Evolutionary conservation across 2,329 filamentous ascomycete species (phyloP).

Genomic region (Calonectria hongkongensis): DNA sequence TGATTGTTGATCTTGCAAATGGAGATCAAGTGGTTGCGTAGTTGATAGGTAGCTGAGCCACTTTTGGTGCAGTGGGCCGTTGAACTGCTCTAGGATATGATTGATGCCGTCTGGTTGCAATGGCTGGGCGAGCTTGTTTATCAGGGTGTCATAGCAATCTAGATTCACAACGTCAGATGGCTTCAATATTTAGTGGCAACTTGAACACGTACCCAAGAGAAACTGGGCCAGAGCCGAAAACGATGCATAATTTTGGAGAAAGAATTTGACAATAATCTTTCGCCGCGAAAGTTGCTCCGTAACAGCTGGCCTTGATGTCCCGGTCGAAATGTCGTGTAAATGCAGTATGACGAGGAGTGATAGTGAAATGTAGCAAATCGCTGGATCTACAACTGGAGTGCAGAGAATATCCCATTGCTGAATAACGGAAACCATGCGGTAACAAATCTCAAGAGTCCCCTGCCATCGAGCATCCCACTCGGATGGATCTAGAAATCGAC

Average conservation of each 20-base stretch:
- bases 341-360: not conserved
- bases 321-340: conserved; percentile 1
- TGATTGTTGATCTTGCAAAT: not conserved
- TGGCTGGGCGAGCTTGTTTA: not conserved
- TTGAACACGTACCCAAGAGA: not conserved
- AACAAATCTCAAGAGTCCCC: conserved; percentile 3
- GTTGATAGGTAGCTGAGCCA: conserved; percentile 3
- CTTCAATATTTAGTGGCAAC: no score
- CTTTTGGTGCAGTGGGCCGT: not conserved
- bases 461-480: not conserved
- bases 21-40: not conserved
- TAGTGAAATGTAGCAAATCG: not conserved
- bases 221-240: not conserved
- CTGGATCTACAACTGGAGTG: not conserved
- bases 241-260: not conserved
- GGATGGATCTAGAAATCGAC: not conserved
- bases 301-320: not conserved
- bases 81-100: conserved; percentile 1
- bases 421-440: conserved; percentile 8
- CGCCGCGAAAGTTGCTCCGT: not conserved
- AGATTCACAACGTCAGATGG: not conserved
- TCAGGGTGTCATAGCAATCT: conserved; percentile 10
- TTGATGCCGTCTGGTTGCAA: not conserved
- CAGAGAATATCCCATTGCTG: conserved; percentile 6
- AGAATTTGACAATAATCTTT: not conserved